Evolutionary conservation across 2,329 filamentous ascomycete genomes (phyloP), one percentile per base, ranked within the genome.

Genomic region (Ophiostoma angusticollis): DNA sequence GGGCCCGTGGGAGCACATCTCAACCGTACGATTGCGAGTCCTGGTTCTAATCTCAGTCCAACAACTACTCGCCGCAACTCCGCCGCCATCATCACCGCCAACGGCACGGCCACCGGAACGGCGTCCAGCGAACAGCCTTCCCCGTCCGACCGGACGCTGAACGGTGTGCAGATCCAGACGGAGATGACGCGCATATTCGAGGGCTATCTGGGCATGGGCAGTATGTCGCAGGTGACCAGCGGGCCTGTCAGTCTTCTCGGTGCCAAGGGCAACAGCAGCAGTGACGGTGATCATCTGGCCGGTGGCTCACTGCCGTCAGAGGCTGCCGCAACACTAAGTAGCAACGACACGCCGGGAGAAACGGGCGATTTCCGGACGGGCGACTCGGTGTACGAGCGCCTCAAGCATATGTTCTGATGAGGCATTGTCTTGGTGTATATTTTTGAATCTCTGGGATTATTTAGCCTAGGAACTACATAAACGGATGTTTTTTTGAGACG

Each of bases 141-240:
- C 0, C 25, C 31, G 25, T 18, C 31, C 16, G 30, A 31, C 19
- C 48, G 51, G n/a, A 39, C 42, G 21, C 48, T 51, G 30, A 74
- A 72, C 21, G 70, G 70, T 5, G 46, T 60, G 21, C 62, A 61
- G 46, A 62, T 75, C 27, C 68, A 70, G 40, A 65, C 49, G 17
- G 71, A 75, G 48, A 70, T 75, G 64, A 67, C 62, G 11, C 61
- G 63, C 16, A 62, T 67, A 14, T 67, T 58, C 35, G 63, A 66
- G 42, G 58, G 54, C 2, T 62, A 63, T 31, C 52, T 48, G 28
- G 47, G 49, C 29, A 43, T 49, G 45, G 43, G 43, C 31, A 43
- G 45, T 5, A 40, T 43, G 14, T 40, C 38, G 11, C 31, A 35
- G 22, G 28, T 35, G 18, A 29, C 30, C 11, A 38, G 23, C 4